A percentile compares a stretch with the other conserved stretches of the same genome.
These are phyloP conservation scores for Cicer yamashitae DNA, from an alignment of 306 rosid genomes.

Conservation along the genomic window DNA sequence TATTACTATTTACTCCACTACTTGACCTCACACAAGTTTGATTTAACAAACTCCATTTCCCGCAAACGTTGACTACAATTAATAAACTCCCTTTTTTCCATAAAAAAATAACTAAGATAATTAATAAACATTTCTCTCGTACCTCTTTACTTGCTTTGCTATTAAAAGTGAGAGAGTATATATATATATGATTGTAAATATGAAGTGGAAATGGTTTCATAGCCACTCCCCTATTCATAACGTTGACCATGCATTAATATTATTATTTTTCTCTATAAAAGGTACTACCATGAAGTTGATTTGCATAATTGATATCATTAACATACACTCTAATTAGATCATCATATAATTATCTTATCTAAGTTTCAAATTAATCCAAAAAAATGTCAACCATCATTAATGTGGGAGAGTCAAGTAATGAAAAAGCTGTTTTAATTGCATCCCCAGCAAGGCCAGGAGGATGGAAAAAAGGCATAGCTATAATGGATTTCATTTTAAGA, in stretches of 20 bases:
- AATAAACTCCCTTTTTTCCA: background rate
- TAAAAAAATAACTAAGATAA: background rate
- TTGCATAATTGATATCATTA: conserved; percentile 5
- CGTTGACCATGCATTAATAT: conserved; percentile 26
- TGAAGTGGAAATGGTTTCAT: conserved; percentile 37
- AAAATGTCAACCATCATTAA: conserved; percentile 61
- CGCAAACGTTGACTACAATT: background rate
- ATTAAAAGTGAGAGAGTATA: background rate
- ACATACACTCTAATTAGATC: background rate
- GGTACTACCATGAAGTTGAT: conserved; percentile 22
- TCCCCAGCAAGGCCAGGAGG: conserved; percentile 50
- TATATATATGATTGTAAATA: background rate
- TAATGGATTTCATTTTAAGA: conserved; percentile 78
- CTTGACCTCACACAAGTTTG: conserved; percentile 29
- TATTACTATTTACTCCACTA: background rate
- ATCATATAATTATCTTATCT: background rate
- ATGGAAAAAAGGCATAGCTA: conserved; percentile 65
- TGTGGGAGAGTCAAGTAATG: conserved; percentile 57
- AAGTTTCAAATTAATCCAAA: background rate
- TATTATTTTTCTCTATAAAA: conserved; percentile 45
- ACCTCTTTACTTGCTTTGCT: conserved; percentile 35
- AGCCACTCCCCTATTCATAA: conserved; percentile 46
- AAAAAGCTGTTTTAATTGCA: conserved; percentile 43
- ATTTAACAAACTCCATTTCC: conserved; percentile 6
- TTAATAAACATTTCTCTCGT: conserved; percentile 8